These are phyloP conservation scores for Puccinia brachypodii DNA, from an alignment of 1,284 basidiomycete genomes.

Conservation along the genomic window DNA sequence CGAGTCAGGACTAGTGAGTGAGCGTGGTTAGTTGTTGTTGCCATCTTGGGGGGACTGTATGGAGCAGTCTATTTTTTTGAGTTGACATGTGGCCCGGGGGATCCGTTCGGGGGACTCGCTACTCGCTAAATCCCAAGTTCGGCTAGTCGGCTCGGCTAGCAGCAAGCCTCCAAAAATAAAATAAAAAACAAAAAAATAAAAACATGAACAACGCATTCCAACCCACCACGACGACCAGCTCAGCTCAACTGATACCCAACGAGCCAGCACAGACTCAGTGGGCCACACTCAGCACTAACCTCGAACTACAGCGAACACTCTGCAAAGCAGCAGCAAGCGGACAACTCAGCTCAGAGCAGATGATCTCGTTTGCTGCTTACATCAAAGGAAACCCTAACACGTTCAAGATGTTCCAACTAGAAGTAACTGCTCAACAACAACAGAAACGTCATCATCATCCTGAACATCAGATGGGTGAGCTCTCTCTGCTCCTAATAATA, in stretches of 20 bases:
- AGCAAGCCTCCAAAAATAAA: no score
- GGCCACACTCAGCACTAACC: constrained; percentile 40
- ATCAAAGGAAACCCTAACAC: constrained; percentile 32
- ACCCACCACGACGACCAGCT: not conserved
- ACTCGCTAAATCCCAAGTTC: no score
- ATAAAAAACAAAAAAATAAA: no score
- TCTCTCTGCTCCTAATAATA: not conserved
- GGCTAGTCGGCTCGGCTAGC: no score
- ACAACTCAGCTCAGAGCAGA: constrained; percentile 26
- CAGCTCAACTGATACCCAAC: no score
- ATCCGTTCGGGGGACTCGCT: no score
- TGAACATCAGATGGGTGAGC: constrained; percentile 42
- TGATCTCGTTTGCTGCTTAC: constrained; percentile 23
- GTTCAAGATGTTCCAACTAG: constrained; percentile 43
- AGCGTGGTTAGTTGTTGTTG: no score
- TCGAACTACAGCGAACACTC: constrained; percentile 43
- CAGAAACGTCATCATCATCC: constrained; percentile 23
- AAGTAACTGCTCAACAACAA: constrained; percentile 32
- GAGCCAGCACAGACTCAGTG: constrained; percentile 27
- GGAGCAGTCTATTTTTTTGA: no score
- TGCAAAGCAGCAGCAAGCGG: constrained; percentile 41
- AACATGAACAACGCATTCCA: not conserved
- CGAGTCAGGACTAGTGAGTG: constrained; percentile 63
- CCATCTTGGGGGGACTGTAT: no score
- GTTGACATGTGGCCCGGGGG: no score